Base-by-base conservation (phyloP, 2,329 filamentous ascomycete species). In the Coniochaeta hoffmannii region DNA sequence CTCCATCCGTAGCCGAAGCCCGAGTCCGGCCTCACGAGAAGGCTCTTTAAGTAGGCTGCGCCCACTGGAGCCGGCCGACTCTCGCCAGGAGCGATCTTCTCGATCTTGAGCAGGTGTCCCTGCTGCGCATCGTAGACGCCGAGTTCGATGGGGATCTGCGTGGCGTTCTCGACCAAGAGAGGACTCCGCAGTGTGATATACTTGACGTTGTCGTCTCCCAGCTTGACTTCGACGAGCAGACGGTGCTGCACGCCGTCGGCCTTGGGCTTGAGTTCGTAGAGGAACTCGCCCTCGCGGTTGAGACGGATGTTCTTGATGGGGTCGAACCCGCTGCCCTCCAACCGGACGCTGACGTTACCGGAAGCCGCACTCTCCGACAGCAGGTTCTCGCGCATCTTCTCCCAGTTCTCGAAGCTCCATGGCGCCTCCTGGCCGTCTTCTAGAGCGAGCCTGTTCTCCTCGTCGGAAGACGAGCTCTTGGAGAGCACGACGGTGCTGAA, bases 1-100 rank as follows among this genome's bases (percentile, higher is more conserved):
- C 91, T 96, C 94, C 94, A 99, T 57, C 89, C 85, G 68, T 97
- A 99, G 1, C 94, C 94, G 65, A 99, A 99, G 4, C 94, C 94
- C 64, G 94, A 90, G 67, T 97, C 94, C 1, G 94, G 94, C 32
- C 94, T 85, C 44, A 99, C 78, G 9, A 99, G 81, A 8, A 96
- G 76, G 1, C 87, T 90, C 72, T 97, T 95, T 72, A 95, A 82
- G 67, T 87, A 97, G 0, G 89, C 91, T 1, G 93, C 91, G 14
- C 94, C 95, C 7, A 99, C 91, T 0, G 94, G 94, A 11, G 91
- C 90, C 9, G 94, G 93, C 17, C 91, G 83, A 53, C 87, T 87
- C 68, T 97, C 92, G 0, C 95, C 94, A 0, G 94, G 95, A 0
- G 90, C 82, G 55, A 99, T 93, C 75, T 97, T 97, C 72, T 99